Percentiles rank a stretch among this genome's conserved stretches.
Evolutionary conservation across 139 green algal genomes (phyloP).

Genomic region (Picochlorum costavermella): DNA sequence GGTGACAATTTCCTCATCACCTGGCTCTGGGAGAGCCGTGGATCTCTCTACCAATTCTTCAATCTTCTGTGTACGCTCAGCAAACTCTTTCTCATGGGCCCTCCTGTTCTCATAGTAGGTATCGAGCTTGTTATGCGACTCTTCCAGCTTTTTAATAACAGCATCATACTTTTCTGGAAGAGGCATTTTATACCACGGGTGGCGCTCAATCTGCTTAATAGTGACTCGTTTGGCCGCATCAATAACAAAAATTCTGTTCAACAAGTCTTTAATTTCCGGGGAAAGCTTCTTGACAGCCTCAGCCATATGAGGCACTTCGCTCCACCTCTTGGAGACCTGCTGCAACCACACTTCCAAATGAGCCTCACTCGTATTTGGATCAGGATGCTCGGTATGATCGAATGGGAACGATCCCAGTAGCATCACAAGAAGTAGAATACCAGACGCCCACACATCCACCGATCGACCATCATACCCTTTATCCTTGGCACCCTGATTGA

Average conservation of each 20-base stretch:
- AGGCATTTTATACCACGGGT: slow-evolving; percentile 53
- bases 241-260: slow-evolving; percentile 66
- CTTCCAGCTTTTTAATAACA: slow-evolving; percentile 13
- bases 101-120: slow-evolving; percentile 7
- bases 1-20: neutral
- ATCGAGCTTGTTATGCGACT: slow-evolving; percentile 11
- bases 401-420: slow-evolving; percentile 69
- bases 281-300: slow-evolving; percentile 45
- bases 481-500: slow-evolving; percentile 31
- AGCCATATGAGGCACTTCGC: slow-evolving; percentile 46
- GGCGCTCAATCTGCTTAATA: slow-evolving; percentile 51
- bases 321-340: slow-evolving; percentile 43
- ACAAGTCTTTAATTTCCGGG: slow-evolving; percentile 53
- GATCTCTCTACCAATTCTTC: slow-evolving; percentile 30
- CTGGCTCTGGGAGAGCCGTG: slow-evolving; percentile 2
- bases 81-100: slow-evolving; percentile 16
- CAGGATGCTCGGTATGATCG: slow-evolving; percentile 52
- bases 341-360: slow-evolving; percentile 54
- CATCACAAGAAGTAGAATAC: slow-evolving; percentile 77
- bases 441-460: slow-evolving; percentile 68
- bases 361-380: slow-evolving; percentile 60
- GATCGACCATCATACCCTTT: slow-evolving; percentile 46
- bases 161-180: slow-evolving; percentile 16
- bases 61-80: slow-evolving; percentile 19
- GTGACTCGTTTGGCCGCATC: slow-evolving; percentile 57